Base-by-base conservation (phyloP, 441 rosid genomes). In the Gossypium gossypioides region DNA sequence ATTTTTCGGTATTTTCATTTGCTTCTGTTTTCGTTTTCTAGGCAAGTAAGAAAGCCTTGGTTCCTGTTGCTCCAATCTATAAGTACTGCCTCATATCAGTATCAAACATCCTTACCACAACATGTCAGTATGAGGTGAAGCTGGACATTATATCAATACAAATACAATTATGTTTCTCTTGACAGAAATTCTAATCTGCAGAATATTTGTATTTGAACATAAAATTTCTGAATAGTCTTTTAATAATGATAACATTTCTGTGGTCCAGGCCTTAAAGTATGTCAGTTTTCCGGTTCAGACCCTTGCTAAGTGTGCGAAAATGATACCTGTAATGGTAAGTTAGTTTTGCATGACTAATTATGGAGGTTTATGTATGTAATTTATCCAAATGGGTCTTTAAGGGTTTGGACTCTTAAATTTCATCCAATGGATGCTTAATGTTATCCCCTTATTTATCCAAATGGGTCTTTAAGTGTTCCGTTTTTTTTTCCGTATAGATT, bases 251-350 rank as follows among this genome's bases (percentile, higher is more conserved):
- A 40, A 52, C 59, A n/a, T 69, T 22, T 66, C 61, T 75, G 72
- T 82, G 44, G 29, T 82, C 62, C 80, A 92, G 93, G 98, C 98
- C 67, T 89, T 92, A 75, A 92, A 92, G 79, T 91, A 90, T 83
- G 96, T 90, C 72, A 92, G 95, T 73, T 90, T 90, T 79, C 98
- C 96, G 0, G 88, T 92, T 73, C 96, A 92, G 82, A 90, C 95
- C 16, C 89, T 91, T 67, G 93, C 96, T 6, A 92, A 92, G 82
- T 92, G 96, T 79, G 95, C 95, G 61, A 92, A 92, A 81, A 90
- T 92, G 98, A 92, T 92, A 72, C 98, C 98, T 72, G 96, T 92
- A 48, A 91, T 92, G 95, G 98, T 91, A 78, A 76, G 91, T 73
- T 78, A 6, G 71, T 32, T 72, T 79, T 32, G 18, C 25, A 42